Evolutionary conservation across 768 basidiomycete genomes (phyloP).

Genomic region (Rhodosporidiobolus odoratus): DNA sequence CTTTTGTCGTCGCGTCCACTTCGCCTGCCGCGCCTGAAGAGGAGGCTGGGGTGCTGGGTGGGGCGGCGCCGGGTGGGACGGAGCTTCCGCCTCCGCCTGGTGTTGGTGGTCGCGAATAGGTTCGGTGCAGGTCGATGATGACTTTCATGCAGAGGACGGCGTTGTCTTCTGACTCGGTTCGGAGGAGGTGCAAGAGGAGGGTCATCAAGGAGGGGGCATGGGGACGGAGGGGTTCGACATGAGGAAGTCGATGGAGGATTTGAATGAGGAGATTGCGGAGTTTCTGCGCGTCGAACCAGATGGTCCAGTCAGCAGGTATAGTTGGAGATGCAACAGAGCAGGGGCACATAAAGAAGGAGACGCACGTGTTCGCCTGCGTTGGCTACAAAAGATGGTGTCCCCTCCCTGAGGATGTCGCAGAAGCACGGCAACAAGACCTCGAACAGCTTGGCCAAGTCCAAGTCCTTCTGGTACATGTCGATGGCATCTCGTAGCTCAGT

Average conservation of each 20-base stretch:
- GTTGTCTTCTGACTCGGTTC: constrained; percentile 92
- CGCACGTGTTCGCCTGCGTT: constrained; percentile 40
- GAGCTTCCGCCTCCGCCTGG: neutral
- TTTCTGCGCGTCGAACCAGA: constrained; percentile 52
- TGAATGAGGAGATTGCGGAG: constrained; percentile 83
- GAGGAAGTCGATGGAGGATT: constrained; percentile 79
- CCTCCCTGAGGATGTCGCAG: constrained; percentile 34
- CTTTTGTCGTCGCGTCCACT: constrained; percentile 40
- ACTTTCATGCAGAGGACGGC: constrained; percentile 84
- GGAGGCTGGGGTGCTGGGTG: no score
- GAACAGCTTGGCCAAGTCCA: constrained; percentile 38
- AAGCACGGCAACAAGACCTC: constrained; percentile 41
- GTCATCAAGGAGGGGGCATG: constrained; percentile 64
- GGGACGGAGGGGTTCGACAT: constrained; percentile 68
- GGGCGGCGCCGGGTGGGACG: no score
- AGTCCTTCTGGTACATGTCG: constrained; percentile 41
- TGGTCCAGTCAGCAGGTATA: neutral
- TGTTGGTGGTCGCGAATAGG: constrained; percentile 57
- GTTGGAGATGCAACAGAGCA: neutral
- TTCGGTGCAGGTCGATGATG: constrained; percentile 78
- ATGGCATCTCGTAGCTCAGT: constrained; percentile 42
- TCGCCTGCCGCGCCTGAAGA: no score
- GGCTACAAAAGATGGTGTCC: constrained; percentile 36
- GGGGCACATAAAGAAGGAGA: neutral
- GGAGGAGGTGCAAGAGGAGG: constrained; percentile 76